Conservation (phyloP, 306 rosid genomes). For the Gleditsia sinensis region DNA sequence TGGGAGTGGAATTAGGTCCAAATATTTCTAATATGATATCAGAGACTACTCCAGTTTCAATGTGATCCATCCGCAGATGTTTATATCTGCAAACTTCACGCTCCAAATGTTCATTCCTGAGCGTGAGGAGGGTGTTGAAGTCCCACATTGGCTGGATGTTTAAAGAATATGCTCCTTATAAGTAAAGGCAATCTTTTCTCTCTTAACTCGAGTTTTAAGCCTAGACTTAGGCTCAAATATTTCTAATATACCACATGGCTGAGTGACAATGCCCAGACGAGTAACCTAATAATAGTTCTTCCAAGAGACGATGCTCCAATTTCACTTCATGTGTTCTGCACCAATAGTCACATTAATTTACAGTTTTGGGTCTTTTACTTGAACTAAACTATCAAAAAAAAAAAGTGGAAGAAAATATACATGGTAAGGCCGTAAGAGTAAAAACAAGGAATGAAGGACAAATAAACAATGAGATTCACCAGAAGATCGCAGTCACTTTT, state of each 20-base stretch:
- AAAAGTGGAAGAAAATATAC: not conserved
- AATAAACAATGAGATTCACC: slow-evolving; percentile 11
- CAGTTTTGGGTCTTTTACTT: not conserved
- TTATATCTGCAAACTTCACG: too few species aligned
- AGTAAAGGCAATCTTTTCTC: too few species aligned
- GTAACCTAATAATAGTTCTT: slow-evolving; percentile 85
- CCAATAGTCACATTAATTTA: slow-evolving; percentile 22
- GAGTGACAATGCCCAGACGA: not conserved
- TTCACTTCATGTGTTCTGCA: slow-evolving; percentile 92
- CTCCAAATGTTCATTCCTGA: too few species aligned
- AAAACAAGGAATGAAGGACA: not conserved
- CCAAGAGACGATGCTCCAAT: slow-evolving; percentile 96
- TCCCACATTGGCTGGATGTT: too few species aligned
- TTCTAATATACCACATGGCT: slow-evolving; percentile 29
- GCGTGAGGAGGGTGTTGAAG: too few species aligned
- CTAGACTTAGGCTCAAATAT: too few species aligned
- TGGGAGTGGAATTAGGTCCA: too few species aligned
- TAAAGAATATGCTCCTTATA: too few species aligned
- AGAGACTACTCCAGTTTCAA: too few species aligned
- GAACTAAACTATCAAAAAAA: not conserved
- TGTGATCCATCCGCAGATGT: too few species aligned
- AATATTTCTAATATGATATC: too few species aligned
- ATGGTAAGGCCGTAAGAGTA: not conserved
- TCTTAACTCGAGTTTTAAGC: too few species aligned
- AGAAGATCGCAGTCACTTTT: not conserved